Evolutionary conservation across 129 eudicot species (phyloP), one percentile per base, ranked within the genome.

Genomic region (Lonicera japonica): DNA sequence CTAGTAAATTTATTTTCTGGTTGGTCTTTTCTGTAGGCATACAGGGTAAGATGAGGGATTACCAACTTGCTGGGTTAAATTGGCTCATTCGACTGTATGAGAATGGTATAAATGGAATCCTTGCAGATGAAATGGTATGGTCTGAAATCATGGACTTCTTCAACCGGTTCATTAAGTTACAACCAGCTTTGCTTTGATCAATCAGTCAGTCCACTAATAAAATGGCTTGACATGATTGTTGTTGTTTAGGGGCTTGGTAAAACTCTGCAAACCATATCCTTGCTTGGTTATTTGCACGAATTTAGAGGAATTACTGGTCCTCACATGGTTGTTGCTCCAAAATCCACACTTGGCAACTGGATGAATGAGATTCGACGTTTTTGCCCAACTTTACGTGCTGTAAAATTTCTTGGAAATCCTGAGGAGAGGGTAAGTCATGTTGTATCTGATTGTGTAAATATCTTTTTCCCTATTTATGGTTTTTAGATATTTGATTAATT

Each of bases 291-390:
- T 75, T 73, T 89, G 60, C 91, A 89, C 55, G 97, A 89, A 46
- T 89, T 82, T 64, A 78, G 89, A 83, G 95, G 91, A 67, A 89
- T 89, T 64, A 86, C 86, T 50, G 97, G 97, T 47, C 97, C 95
- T 39, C 97, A 89, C 79, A 86, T 89, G 97, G 92, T 80, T 69
- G 97, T 89, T 80, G 95, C 97, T 64, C 97, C 97, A 8, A 83
- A 89, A 55, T 89, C 97, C 54, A 89, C 97, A 20, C 97, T 89
- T 68, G 97, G 97, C 6, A 89, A 86, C 68, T 89, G 97, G 97
- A 89, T 89, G 97, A 89, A 89, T 70, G 95, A 89, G 72, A 89
- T 89, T 17, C 81, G 80, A 64, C 87, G 88, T 7, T 86, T 89
- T 73, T 89, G 95, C 58, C 97, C 97, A 1, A 48, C 78, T n/a